These are phyloP conservation scores for Erucastrum elatum DNA, from an alignment of 345 rosid species.

Conservation along the genomic window DNA sequence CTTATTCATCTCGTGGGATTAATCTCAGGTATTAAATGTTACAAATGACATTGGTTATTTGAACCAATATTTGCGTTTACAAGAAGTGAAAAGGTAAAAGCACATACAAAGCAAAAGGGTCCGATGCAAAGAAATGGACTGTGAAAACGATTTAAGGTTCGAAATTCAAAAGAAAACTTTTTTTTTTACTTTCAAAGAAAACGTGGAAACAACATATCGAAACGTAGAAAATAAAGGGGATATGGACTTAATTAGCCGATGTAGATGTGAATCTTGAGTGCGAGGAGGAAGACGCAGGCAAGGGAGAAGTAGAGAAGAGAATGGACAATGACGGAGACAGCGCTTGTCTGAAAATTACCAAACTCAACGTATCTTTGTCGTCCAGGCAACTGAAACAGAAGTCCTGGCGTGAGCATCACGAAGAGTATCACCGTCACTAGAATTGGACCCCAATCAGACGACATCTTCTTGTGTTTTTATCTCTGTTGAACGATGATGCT, in stretches of 20 bases:
- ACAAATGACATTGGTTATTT: not conserved
- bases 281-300: slow-evolving; percentile 59
- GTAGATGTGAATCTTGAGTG: slow-evolving; percentile 62
- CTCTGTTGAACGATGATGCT: slow-evolving; percentile 8
- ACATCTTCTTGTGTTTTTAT: slow-evolving; percentile 1
- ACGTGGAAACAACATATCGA: not conserved
- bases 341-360: slow-evolving; percentile 70
- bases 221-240: not conserved
- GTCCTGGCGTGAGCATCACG: slow-evolving; percentile 67
- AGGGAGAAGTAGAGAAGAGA: slow-evolving; percentile 62
- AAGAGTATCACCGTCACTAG: slow-evolving; percentile 66
- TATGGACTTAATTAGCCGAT: slow-evolving; percentile 32
- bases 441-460: slow-evolving; percentile 87
- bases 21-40: not conserved
- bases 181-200: not conserved
- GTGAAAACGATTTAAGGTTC: not conserved
- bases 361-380: slow-evolving; percentile 54
- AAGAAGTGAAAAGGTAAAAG: slow-evolving; percentile 2
- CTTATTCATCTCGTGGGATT: not conserved
- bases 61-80: slow-evolving; percentile 18
- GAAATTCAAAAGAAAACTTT: too few relatives aligned
- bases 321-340: slow-evolving; percentile 59
- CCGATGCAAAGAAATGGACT: not conserved
- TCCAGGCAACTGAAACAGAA: slow-evolving; percentile 72
- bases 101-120: slow-evolving; percentile 19